Percentiles rank a stretch among this genome's conserved stretches.
phyloP scores from a whole-genome alignment of 192 early-diverging fungal species.

The Coemansia sp. region DNA sequence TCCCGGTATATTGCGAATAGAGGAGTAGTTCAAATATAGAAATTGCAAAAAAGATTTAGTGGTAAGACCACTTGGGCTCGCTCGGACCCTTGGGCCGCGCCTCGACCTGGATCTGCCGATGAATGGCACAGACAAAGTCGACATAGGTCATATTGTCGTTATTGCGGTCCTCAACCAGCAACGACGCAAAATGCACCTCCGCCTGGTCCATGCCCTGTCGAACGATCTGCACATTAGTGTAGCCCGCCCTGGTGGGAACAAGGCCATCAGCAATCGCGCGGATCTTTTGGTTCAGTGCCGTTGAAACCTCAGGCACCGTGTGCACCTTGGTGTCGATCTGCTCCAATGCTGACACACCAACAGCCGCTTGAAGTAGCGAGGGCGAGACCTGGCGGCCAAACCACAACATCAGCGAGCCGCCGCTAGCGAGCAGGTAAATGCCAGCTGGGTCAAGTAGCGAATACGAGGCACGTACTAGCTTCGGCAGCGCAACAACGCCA shows the following conservation, averaged over 20 bases:
- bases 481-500: slow-evolving; percentile 68
- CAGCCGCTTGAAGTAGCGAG: slow-evolving; percentile 69
- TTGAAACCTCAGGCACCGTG: slow-evolving; percentile 69
- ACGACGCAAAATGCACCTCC: slow-evolving; percentile 76
- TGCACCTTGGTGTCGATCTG: slow-evolving; percentile 58
- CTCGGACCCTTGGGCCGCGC: slow-evolving; percentile 52
- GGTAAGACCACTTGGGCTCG: slow-evolving; percentile 49
- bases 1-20: slow-evolving; percentile 5
- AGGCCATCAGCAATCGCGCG: slow-evolving; percentile 65
- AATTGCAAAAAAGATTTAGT: slow-evolving; percentile 9
- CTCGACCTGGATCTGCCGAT: slow-evolving; percentile 82
- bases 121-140: slow-evolving; percentile 86
- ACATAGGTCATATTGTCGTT: slow-evolving; percentile 89
- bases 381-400: slow-evolving; percentile 70
- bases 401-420: slow-evolving; percentile 80
- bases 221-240: slow-evolving; percentile 69
- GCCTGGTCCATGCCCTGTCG: slow-evolving; percentile 82
- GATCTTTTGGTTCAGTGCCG: slow-evolving; percentile 61
- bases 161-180: slow-evolving; percentile 88
- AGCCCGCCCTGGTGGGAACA: slow-evolving; percentile 64
- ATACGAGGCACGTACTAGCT: slow-evolving; percentile 71
- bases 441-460: slow-evolving; percentile 73
- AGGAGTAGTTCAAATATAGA: background rate
- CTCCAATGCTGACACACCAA: slow-evolving; percentile 77
- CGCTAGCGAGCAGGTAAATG: slow-evolving; percentile 86